Evolutionary conservation across 75 land plant species (phyloP).

Genomic region (Sequoiadendron giganteum): DNA sequence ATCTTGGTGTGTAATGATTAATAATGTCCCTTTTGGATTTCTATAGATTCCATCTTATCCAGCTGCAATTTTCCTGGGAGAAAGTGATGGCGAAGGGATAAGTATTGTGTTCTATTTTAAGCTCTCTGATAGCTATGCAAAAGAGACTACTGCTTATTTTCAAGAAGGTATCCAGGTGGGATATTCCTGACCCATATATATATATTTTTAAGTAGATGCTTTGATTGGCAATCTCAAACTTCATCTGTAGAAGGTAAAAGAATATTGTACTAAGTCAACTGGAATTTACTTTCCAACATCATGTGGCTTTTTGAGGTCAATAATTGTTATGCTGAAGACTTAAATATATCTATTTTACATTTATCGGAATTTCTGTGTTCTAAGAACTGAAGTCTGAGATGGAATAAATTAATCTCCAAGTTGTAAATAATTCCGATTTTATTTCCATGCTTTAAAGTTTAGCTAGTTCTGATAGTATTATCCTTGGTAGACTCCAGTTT

Average conservation of each 20-base stretch:
- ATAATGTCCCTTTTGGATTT: not conserved
- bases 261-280: not conserved
- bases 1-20: not conserved
- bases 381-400: not conserved
- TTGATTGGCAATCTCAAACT: not conserved
- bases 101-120: conserved; percentile 82
- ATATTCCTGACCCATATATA: not conserved
- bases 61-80: conserved; percentile 69
- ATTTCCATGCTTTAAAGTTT: not conserved
- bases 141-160: conserved; percentile 44
- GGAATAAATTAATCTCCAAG: not conserved
- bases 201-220: not conserved
- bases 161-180: conserved; percentile 56
- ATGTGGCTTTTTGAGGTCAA: not conserved
- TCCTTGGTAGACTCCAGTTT: not conserved
- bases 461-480: not conserved
- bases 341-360: not conserved
- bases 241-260: not conserved
- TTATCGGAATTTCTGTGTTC: not conserved
- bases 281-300: not conserved
- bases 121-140: conserved; percentile 58
- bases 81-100: conserved; percentile 88
- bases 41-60: conserved; percentile 80
- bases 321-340: not conserved
- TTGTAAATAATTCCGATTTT: not conserved